phyloP scores from a whole-genome alignment of 441 rosid species.

The Mallotus repandus region DNA sequence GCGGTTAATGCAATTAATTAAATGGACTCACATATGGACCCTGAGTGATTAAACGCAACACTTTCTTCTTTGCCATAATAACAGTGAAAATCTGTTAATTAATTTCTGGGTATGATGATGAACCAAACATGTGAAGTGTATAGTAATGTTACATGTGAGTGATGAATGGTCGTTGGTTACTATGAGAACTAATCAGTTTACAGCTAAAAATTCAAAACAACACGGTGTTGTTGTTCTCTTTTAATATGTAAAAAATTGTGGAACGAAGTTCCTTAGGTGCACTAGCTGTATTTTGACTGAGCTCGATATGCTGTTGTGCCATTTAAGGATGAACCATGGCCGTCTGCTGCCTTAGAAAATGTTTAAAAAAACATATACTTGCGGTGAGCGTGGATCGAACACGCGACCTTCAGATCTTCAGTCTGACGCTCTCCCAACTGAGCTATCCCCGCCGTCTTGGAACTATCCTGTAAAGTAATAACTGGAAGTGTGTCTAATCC shows the following conservation, averaged over 20 bases:
- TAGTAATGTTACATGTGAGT: too few species aligned
- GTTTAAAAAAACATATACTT: neutral
- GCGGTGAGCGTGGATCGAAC: slow-evolving; percentile 49
- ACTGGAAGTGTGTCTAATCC: neutral
- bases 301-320: neutral
- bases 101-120: too few species aligned
- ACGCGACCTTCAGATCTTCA: slow-evolving; percentile 85
- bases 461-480: too few species aligned
- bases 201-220: too few species aligned
- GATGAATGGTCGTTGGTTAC: too few species aligned
- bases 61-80: slow-evolving; percentile 28
- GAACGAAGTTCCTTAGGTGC: neutral
- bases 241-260: neutral
- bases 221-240: too few species aligned
- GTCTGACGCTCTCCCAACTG: slow-evolving; percentile 96
- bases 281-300: neutral
- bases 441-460: slow-evolving; percentile 58
- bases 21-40: slow-evolving; percentile 29
- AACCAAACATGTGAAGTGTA: too few species aligned
- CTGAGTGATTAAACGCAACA: slow-evolving; percentile 24
- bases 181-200: too few species aligned
- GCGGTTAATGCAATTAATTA: neutral
- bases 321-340: neutral
- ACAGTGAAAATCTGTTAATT: neutral
- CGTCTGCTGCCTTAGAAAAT: neutral